Percentiles rank a stretch among this genome's conserved stretches.
Conservation (phyloP, 1,284 basidiomycete genomes). For the Malassezia equina region DNA sequence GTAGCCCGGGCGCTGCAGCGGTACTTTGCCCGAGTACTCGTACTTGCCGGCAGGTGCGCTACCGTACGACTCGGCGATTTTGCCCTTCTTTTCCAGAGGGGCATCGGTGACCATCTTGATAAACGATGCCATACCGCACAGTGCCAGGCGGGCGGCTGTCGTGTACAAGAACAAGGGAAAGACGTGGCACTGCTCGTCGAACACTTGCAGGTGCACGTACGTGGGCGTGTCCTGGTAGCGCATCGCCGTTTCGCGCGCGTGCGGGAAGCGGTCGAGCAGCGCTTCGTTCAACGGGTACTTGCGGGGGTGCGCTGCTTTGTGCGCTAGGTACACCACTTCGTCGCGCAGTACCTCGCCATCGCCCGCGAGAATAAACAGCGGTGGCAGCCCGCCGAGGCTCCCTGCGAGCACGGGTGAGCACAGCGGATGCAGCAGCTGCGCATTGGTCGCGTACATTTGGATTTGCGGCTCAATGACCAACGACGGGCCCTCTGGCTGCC, state of each 20-base stretch:
- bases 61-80: background rate
- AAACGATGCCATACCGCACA: conserved; percentile 48
- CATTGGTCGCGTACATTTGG: conserved; percentile 80
- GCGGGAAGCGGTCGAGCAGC: conserved; percentile 51
- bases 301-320: conserved; percentile 77
- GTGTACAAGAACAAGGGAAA: conserved; percentile 50
- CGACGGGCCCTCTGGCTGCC: background rate
- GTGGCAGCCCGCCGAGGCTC: conserved; percentile 82
- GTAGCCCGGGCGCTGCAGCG: conserved; percentile 34
- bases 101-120: conserved; percentile 47
- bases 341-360: conserved; percentile 81
- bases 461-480: conserved; percentile 54
- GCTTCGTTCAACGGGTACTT: conserved; percentile 61
- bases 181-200: conserved; percentile 52
- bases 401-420: conserved; percentile 64
- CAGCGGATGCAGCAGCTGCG: conserved; percentile 69
- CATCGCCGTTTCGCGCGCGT: conserved; percentile 44
- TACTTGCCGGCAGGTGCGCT: conserved; percentile 23
- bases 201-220: conserved; percentile 72
- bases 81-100: conserved; percentile 8
- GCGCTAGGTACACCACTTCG: conserved; percentile 74
- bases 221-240: conserved; percentile 57
- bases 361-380: conserved; percentile 68
- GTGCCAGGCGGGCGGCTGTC: conserved; percentile 49
- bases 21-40: conserved; percentile 39